These are phyloP conservation scores for Leccinum subspadiceum DNA, from an alignment of 1,284 basidiomycete species.

Conservation along the genomic window DNA sequence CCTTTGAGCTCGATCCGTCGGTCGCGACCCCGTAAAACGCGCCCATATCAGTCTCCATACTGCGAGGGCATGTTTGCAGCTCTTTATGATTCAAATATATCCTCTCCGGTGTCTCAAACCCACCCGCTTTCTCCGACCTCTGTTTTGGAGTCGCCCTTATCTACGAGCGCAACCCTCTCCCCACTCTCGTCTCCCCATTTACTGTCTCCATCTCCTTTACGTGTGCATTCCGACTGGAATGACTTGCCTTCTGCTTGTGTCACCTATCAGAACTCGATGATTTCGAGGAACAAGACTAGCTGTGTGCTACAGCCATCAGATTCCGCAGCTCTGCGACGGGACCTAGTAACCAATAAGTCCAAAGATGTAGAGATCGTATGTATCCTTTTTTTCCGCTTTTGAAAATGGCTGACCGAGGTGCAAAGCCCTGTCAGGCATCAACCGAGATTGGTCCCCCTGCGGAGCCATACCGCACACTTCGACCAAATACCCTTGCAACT, in stretches of 20 bases:
- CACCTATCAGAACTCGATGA: background rate
- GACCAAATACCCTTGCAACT: background rate
- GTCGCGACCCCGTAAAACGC: conserved; percentile 1
- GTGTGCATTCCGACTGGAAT: background rate
- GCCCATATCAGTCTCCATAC: conserved; percentile 5
- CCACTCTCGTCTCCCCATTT: conserved; percentile 8
- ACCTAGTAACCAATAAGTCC: background rate
- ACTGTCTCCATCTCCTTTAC: conserved; percentile 10
- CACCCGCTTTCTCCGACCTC: conserved; percentile 3
- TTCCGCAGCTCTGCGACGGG: conserved; percentile 1
- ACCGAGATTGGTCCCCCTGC: conserved; percentile 2
- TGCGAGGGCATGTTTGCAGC: conserved; percentile 15
- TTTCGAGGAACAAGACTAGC: background rate
- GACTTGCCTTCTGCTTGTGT: background rate
- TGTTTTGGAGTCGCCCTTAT: background rate
- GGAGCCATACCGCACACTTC: background rate
- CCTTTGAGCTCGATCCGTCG: background rate
- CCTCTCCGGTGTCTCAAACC: background rate
- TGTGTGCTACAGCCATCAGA: background rate
- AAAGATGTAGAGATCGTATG: conserved; percentile 18
- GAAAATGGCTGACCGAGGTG: background rate
- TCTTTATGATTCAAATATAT: background rate
- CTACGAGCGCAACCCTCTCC: conserved; percentile 9
- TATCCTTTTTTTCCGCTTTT: background rate
- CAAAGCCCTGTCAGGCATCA: conserved; percentile 9